These are phyloP conservation scores for Trypanosoma cruzi DNA, from an alignment of 208 protist genomes.

Conservation along the genomic window DNA sequence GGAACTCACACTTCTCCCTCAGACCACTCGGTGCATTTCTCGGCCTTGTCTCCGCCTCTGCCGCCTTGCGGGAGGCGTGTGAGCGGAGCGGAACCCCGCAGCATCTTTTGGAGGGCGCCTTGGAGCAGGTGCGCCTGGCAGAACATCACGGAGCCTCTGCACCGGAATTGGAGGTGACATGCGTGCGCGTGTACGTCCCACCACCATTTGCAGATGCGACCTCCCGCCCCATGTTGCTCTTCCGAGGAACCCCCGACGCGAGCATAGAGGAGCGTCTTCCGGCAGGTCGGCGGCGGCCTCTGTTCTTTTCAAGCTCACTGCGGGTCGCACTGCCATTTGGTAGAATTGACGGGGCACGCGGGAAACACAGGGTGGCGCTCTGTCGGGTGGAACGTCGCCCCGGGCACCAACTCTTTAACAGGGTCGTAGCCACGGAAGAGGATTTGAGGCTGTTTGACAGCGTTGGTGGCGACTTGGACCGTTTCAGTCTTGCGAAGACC, in stretches of 20 bases:
- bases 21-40: slow-evolving; percentile 13
- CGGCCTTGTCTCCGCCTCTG: not conserved
- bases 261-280: slow-evolving; percentile 12
- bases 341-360: not conserved
- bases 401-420: slow-evolving; percentile 11
- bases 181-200: slow-evolving; percentile 21
- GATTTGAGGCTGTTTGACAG: slow-evolving; percentile 22
- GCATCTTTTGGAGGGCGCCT: slow-evolving; percentile 1
- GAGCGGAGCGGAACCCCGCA: slow-evolving; percentile 12
- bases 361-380: slow-evolving; percentile 5
- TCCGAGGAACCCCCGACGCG: slow-evolving; percentile 12
- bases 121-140: slow-evolving; percentile 15
- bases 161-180: not conserved
- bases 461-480: slow-evolving; percentile 7
- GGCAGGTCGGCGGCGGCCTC: too few relatives aligned
- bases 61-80: slow-evolving; percentile 14
- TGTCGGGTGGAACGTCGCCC: slow-evolving; percentile 18
- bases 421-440: slow-evolving; percentile 9
- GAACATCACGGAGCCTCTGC: too few relatives aligned
- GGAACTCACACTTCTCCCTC: not conserved
- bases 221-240: slow-evolving; percentile 9
- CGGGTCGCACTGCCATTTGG: slow-evolving; percentile 21
- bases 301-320: slow-evolving; percentile 29
- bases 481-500: not conserved
- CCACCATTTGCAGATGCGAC: slow-evolving; percentile 2